A percentile compares a stretch with the other conserved stretches of the same genome.
Conservation (phyloP, 768 basidiomycete species). For the Hypholoma sublateritium region DNA sequence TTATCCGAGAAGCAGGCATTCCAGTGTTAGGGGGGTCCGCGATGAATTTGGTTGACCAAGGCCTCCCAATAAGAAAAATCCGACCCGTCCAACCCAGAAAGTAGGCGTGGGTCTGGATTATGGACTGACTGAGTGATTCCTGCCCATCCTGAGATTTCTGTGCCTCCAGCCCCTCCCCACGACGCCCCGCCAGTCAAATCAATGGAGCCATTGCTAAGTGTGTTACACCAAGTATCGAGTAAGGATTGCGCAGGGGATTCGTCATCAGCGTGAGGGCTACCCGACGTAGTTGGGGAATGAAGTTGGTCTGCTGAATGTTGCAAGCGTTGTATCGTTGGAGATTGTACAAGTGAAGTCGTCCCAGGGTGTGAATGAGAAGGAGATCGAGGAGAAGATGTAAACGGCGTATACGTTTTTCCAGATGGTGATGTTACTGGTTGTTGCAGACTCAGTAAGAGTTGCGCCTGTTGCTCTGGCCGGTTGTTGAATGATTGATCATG, state of each 20-base stretch:
- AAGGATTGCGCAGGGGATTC: conserved; percentile 75
- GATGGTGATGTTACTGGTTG: conserved; percentile 35
- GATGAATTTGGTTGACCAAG: conserved; percentile 62
- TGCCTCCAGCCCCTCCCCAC: conserved; percentile 59
- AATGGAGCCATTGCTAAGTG: conserved; percentile 65
- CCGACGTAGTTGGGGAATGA: conserved; percentile 60
- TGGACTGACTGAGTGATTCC: conserved; percentile 42
- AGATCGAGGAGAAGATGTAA: conserved; percentile 28
- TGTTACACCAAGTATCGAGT: conserved; percentile 83
- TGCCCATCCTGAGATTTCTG: conserved; percentile 62
- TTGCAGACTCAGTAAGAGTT: conserved; percentile 49
- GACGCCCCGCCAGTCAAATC: conserved; percentile 54
- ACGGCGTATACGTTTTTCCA: conserved; percentile 29
- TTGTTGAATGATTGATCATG: conserved; percentile 25
- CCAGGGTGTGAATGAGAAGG: conserved; percentile 27
- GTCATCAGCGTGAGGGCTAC: conserved; percentile 74
- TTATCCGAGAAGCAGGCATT: background rate
- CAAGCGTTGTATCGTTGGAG: conserved; percentile 61
- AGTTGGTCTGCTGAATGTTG: conserved; percentile 54
- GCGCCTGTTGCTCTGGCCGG: conserved; percentile 46
- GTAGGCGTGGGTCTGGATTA: conserved; percentile 40
- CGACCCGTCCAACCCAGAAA: conserved; percentile 56
- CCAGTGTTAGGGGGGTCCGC: conserved; percentile 31
- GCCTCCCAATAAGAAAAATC: conserved; percentile 86
- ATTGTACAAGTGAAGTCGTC: conserved; percentile 33